Percentiles rank a stretch among this genome's conserved stretches.
Conservation (phyloP, 208 protist species). For the Wallacemonas sp. region DNA sequence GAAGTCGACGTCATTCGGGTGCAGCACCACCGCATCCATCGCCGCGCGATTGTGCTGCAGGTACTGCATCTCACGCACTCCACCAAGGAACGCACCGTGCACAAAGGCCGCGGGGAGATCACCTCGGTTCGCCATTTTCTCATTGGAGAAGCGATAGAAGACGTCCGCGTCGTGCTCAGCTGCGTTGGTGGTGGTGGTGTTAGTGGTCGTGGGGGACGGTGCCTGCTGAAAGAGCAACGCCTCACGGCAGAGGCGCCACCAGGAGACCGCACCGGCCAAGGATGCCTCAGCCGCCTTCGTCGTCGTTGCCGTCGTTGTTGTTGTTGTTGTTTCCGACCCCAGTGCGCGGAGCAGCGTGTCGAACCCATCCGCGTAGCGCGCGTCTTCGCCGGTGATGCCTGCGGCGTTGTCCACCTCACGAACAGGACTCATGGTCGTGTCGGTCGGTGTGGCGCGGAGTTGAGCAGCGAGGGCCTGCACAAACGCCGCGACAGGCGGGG, state of each 20-base stretch:
- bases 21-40: conserved; percentile 76
- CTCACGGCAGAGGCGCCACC: conserved; percentile 6
- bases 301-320: too few species aligned
- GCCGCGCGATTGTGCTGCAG: conserved; percentile 68
- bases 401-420: too few species aligned
- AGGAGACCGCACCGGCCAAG: not conserved
- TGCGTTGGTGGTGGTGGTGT: not conserved
- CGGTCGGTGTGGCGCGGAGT: too few species aligned
- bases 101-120: conserved; percentile 64
- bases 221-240: conserved; percentile 6
- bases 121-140: not conserved
- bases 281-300: too few species aligned
- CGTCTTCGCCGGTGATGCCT: conserved; percentile 7
- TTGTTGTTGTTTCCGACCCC: too few species aligned
- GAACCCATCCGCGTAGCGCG: not conserved
- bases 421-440: too few species aligned
- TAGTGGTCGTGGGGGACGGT: not conserved
- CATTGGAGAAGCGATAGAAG: conserved; percentile 7
- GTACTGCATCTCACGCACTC: conserved; percentile 63
- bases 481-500: not conserved
- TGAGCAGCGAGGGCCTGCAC: not conserved
- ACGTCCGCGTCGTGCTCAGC: not conserved
- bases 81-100: conserved; percentile 69
- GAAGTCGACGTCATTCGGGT: conserved; percentile 75
- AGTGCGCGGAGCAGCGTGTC: not conserved